Evolutionary conservation across 768 basidiomycete genomes (phyloP), one percentile per base, ranked within the genome.

Genomic region (Auricularia heimuer): DNA sequence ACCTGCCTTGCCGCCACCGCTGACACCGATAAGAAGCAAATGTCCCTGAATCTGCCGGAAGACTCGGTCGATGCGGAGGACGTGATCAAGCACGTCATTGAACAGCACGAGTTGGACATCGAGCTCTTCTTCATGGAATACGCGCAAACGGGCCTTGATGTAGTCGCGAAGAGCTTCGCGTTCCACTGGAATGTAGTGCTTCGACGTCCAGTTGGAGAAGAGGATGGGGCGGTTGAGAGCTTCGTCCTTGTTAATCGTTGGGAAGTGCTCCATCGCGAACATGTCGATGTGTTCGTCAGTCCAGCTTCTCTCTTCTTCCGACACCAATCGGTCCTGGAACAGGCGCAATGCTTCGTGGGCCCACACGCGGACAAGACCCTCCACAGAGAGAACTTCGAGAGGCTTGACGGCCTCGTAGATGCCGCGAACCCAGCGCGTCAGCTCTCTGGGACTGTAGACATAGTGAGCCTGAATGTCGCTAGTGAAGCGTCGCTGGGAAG

Each of bases 131-230:
- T 99, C 97, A 70, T 98, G 97, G 78, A 98, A 99, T n/a, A 98
- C 92, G 11, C 92, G 87, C 21, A 99, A 82, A 54, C 97, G 88
- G 21, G 96, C 95, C 76, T 98, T 98, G 24, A 93, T 95, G 74
- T 95, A 98, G 70, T 98, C 97, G 58, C 97, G 86, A 11, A 99
- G 85, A 39, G 84, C 81, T 70, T 97, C 96, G 62, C 97, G 85
- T 67, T 97, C 92, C 56, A 99, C 96, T 2, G 97, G 88, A 58
- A 98, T 86, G 74, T 98, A 98, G 72, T 98, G 79, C 77, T 95
- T 94, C 10, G 96, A 95, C 1, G 96, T 98, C 97, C 97, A 99
- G 75, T 98, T 98, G 24, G 97, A 98, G 82, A 94, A 99, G 44
- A 99, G 78, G 69, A 99, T 94, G 0, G 97, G 97, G 16, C 97